These are phyloP conservation scores for Fusarium oxysporum DNA, from an alignment of 2,329 filamentous ascomycete genomes.

Conservation along the genomic window DNA sequence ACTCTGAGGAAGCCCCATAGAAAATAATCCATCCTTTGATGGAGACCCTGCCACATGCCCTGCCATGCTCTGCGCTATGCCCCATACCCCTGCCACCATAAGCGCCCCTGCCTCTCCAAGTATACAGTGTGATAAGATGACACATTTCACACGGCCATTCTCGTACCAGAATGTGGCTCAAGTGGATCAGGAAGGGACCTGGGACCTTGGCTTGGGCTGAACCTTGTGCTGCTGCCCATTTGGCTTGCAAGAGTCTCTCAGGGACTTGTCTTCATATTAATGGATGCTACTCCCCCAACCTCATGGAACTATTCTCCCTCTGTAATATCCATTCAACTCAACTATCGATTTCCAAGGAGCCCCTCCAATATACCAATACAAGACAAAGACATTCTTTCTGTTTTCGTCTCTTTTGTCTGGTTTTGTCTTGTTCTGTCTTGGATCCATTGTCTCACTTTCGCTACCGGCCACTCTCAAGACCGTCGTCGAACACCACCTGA, in stretches of 20 bases:
- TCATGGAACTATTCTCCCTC: conserved; percentile 26
- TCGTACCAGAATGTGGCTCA: conserved; percentile 43
- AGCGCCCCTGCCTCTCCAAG: conserved; percentile 30
- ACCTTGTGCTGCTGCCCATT: conserved; percentile 32
- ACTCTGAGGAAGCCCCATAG: background rate
- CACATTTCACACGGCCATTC: conserved; percentile 16
- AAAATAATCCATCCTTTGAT: conserved; percentile 21
- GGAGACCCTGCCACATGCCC: conserved; percentile 28
- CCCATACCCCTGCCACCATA: conserved; percentile 25
- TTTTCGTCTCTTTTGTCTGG: conserved; percentile 41
- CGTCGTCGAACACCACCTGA: conserved; percentile 23
- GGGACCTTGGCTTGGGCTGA: conserved; percentile 31
- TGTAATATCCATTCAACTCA: conserved; percentile 21
- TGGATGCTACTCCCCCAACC: conserved; percentile 38
- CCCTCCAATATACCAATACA: conserved; percentile 5
- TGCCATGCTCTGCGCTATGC: conserved; percentile 15
- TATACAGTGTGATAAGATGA: conserved; percentile 29
- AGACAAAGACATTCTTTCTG: conserved; percentile 34
- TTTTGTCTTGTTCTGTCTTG: conserved; percentile 33
- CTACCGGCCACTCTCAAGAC: conserved; percentile 37
- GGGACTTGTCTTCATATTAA: conserved; percentile 40
- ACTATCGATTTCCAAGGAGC: conserved; percentile 32
- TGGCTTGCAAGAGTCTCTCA: conserved; percentile 14
- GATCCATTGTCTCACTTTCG: conserved; percentile 32
- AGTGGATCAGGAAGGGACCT: conserved; percentile 32